phyloP scores from a whole-genome alignment of 257 asterid species.

The Solanum sparsipilum region DNA sequence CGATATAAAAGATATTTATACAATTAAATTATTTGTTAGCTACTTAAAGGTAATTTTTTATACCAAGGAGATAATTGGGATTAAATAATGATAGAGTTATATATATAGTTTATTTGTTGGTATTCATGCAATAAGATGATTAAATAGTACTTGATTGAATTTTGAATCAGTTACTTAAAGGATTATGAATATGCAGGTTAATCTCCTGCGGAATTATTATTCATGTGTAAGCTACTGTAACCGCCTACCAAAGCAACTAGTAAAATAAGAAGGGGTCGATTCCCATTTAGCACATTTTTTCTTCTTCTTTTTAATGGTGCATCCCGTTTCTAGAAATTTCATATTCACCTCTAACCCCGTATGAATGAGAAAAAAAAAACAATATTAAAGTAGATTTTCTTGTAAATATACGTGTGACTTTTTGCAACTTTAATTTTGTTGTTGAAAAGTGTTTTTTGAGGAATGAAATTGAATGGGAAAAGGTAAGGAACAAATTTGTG shows the following conservation, averaged over 20 bases:
- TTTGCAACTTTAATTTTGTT: neutral
- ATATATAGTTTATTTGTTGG: neutral
- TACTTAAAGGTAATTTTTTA: neutral
- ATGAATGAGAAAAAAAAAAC: neutral
- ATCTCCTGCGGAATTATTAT: no score
- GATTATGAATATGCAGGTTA: neutral
- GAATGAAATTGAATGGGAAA: neutral
- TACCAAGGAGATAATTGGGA: no score
- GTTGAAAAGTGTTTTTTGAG: neutral
- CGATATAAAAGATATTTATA: neutral
- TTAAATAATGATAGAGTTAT: neutral
- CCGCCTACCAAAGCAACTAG: no score
- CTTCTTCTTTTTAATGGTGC: neutral
- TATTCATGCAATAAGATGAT: neutral
- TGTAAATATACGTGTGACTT: neutral
- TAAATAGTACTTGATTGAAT: neutral
- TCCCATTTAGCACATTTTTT: no score
- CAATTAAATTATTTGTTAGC: neutral
- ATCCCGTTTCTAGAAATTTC: no score
- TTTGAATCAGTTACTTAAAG: neutral
- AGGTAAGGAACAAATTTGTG: no score
- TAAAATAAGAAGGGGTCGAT: no score
- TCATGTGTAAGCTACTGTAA: neutral
- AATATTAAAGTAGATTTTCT: neutral
- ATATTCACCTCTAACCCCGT: no score